Conservation (phyloP, 2,329 filamentous ascomycete genomes). For the Daldinia eschscholtzii region DNA sequence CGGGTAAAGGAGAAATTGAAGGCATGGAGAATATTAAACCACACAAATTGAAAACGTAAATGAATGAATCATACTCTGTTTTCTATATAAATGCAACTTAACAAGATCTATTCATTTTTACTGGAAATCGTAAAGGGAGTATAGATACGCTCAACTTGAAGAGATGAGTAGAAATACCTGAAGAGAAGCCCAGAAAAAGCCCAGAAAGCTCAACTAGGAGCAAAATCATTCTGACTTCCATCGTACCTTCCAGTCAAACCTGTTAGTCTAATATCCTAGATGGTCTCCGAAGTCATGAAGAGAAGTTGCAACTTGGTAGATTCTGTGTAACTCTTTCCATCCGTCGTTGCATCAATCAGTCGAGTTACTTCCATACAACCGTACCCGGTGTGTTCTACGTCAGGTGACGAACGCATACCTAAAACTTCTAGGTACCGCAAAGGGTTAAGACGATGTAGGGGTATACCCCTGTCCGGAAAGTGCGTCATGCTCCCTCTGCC, state of each 20-base stretch:
- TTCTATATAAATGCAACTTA: background rate
- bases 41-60: background rate
- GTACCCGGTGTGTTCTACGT: background rate
- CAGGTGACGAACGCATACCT: constrained; percentile 24
- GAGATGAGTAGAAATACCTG: background rate
- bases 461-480: constrained; percentile 32
- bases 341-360: background rate
- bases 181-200: background rate
- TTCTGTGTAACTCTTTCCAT: background rate
- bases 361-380: background rate
- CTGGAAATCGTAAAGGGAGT: background rate
- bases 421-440: constrained; percentile 28
- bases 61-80: background rate
- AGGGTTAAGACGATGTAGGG: constrained; percentile 19
- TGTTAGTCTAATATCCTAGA: background rate
- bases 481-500: constrained; percentile 41
- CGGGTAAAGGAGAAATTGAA: constrained; percentile 62
- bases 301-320: background rate
- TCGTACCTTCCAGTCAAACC: constrained; percentile 11
- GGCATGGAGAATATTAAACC: constrained; percentile 4
- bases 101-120: background rate
- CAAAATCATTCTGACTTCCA: constrained; percentile 6
- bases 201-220: background rate
- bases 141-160: constrained; percentile 14
- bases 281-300: background rate